Conservation (phyloP, 2,329 filamentous ascomycete species). For the Diaporthe ampelina region DNA sequence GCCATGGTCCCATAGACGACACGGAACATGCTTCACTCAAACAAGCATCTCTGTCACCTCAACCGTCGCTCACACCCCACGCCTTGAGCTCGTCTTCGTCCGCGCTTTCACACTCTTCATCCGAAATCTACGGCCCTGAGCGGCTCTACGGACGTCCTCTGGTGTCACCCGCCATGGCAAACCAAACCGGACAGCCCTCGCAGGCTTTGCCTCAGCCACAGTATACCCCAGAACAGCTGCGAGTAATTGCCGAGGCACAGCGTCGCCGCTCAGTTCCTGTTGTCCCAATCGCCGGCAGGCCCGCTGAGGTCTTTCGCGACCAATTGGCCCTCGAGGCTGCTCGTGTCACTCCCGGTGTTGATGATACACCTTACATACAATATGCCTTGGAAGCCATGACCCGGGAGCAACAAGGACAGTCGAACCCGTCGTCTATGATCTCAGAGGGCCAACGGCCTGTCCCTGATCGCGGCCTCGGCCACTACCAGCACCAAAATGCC, state of each 20-base stretch:
- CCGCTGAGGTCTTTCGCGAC: conserved; percentile 60
- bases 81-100: conserved; percentile 57
- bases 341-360: conserved; percentile 80
- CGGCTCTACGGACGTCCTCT: conserved; percentile 54
- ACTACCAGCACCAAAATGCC: conserved; percentile 48
- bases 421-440: conserved; percentile 63
- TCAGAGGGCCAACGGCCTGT: conserved; percentile 45
- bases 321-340: conserved; percentile 64
- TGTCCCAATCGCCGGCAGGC: conserved; percentile 34
- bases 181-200: conserved; percentile 45
- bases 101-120: conserved; percentile 50
- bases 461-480: conserved; percentile 57
- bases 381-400: conserved; percentile 93
- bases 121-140: conserved; percentile 61
- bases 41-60: conserved; percentile 51
- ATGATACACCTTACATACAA: conserved; percentile 89
- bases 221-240: conserved; percentile 43
- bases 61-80: conserved; percentile 52
- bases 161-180: conserved; percentile 42
- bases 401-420: conserved; percentile 73
- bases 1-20: conserved; percentile 43
- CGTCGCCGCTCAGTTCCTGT: conserved; percentile 26
- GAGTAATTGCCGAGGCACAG: conserved; percentile 40
- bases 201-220: conserved; percentile 42
- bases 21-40: conserved; percentile 45